phyloP scores from a whole-genome alignment of 1,284 basidiomycete genomes.

The Cryptococcus sp. region DNA sequence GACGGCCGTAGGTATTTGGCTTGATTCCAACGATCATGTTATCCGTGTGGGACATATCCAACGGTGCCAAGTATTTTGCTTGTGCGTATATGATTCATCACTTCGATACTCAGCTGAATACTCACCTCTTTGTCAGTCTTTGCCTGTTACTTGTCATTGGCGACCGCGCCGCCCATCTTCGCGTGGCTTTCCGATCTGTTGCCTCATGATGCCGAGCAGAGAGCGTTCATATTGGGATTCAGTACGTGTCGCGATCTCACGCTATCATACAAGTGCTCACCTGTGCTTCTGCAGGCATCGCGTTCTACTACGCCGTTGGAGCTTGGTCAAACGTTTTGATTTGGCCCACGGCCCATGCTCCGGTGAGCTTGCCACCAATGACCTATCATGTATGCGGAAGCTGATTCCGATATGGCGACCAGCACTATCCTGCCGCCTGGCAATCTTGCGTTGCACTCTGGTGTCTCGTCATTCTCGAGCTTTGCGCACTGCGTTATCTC shows the following conservation, averaged over 20 bases:
- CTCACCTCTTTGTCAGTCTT: constrained; percentile 29
- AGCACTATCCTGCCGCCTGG: constrained; percentile 44
- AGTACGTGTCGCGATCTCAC: constrained; percentile 8
- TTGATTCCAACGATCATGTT: constrained; percentile 43
- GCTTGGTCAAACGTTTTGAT: constrained; percentile 1
- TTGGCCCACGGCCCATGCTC: background rate
- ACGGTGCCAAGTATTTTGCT: constrained; percentile 43
- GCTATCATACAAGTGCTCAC: constrained; percentile 27
- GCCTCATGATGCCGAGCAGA: constrained; percentile 46
- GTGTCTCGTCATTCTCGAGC: constrained; percentile 28
- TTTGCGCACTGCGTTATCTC: constrained; percentile 22
- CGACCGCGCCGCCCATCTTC: constrained; percentile 43
- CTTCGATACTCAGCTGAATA: background rate
- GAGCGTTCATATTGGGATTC: constrained; percentile 41
- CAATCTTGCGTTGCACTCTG: constrained; percentile 40
- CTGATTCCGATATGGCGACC: background rate
- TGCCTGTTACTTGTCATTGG: constrained; percentile 36
- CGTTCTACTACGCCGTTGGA: constrained; percentile 29
- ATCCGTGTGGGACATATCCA: constrained; percentile 45
- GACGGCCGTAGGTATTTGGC: constrained; percentile 22
- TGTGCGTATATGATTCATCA: constrained; percentile 22
- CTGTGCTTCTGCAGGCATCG: constrained; percentile 17
- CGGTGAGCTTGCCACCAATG: background rate
- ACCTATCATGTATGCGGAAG: background rate
- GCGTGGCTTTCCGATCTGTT: constrained; percentile 46